Evolutionary conservation across 169 alveolate genomes (phyloP), one percentile per base, ranked within the genome.

Genomic region (Plasmodium chabaudi): DNA sequence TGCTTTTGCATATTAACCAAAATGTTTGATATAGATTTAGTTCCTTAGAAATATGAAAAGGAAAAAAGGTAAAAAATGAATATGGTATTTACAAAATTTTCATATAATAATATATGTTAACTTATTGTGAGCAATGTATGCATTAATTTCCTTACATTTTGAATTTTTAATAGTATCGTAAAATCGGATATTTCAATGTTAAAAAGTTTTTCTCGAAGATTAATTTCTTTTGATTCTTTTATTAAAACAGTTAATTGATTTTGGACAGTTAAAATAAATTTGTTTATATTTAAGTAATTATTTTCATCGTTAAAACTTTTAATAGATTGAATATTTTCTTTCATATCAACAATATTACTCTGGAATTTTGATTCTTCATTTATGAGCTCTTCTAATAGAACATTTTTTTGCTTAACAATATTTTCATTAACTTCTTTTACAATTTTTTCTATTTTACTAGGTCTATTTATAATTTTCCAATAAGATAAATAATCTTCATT

Each of bases 361-460:
- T 79, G 89, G 21, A 79, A 79, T 47, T 67, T 79, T 10, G 89
- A 65, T 79, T 79, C 89, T 47, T 79, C 89, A 79, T 79, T 79
- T 67, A 79, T 79, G 39, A 79, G 60, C 55, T 79, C 89, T 79
- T 79, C 89, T 42, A 79, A 47, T 68, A 79, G 44, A 51, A 79
- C 69, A 67, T 79, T 79, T 67, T 79, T 79, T 65, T 79, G 89
- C 34, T 79, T 79, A 27, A 19, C 51, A 34, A 79, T 79, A 47
- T 79, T 59, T 25, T 79, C 72, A 59, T 79, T 79, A 65, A 79
- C 89, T 44, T 79, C 89, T 59, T 79, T 79, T n/a, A 79, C 79
- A 13, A 79, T 79, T 27, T 79, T 79, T 79, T 79, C 89, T 34
- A 79, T 79, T 70, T 79, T 79, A 53, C 82, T 79, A 27, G 89